These are phyloP conservation scores for Aristolochia californica DNA, from an alignment of 164 flowering plant species.

Conservation along the genomic window DNA sequence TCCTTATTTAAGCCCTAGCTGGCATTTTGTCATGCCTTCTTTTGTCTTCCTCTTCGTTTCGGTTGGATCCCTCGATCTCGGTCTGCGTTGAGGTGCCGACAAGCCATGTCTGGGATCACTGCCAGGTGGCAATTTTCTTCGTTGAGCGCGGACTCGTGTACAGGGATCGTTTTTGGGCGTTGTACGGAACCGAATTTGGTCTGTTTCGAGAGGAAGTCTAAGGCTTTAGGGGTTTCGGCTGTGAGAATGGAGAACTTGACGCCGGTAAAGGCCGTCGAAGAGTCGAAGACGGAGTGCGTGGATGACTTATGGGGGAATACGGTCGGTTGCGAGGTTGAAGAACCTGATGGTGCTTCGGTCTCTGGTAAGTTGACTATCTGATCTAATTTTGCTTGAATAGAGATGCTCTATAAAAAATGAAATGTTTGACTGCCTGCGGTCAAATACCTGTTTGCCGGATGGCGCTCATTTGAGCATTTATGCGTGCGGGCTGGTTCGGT, in stretches of 20 bases:
- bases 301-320: not conserved
- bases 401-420: not conserved
- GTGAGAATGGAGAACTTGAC: slow-evolving; percentile 1
- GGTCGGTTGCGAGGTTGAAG: not conserved
- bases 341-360: not conserved
- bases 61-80: too few species aligned
- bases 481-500: too few species aligned
- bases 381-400: not conserved
- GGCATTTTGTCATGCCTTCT: too few species aligned
- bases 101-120: not conserved
- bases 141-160: not conserved
- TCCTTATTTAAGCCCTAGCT: too few species aligned
- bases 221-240: not conserved
- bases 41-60: too few species aligned
- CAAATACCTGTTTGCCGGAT: not conserved
- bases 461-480: too few species aligned
- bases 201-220: slow-evolving; percentile 1
- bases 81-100: too few species aligned
- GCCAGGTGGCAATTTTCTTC: not conserved
- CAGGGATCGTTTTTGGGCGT: not conserved
- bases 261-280: slow-evolving; percentile 4
- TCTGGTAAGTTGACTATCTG: slow-evolving; percentile 2
- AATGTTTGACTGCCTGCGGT: not conserved
- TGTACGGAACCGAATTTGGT: not conserved
- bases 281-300: slow-evolving; percentile 1